phyloP scores from a whole-genome alignment of 257 asterid genomes.

The Ophiorrhiza pumila region DNA sequence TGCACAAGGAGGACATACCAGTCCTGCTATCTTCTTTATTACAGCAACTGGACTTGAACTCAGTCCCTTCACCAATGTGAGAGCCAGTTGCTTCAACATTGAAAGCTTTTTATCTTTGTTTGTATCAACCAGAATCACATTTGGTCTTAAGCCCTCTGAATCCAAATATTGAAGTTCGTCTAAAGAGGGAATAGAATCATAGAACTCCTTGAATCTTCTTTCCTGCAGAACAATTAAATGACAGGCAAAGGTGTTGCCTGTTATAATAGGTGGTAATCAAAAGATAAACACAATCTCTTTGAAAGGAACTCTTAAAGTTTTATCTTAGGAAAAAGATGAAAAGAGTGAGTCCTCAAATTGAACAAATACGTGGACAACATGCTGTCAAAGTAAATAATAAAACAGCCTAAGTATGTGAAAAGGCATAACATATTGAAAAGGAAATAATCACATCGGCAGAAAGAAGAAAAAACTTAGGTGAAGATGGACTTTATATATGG shows the following conservation, averaged over 20 bases:
- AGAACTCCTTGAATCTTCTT: slow-evolving; percentile 89
- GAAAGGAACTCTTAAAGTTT: not conserved
- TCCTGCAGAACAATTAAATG: slow-evolving; percentile 52
- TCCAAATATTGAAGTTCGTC: slow-evolving; percentile 77
- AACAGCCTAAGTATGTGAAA: not conserved
- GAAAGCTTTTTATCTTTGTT: slow-evolving; percentile 87
- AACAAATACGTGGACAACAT: not conserved
- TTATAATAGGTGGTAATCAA: not conserved
- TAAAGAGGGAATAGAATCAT: slow-evolving; percentile 71
- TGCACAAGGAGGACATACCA: slow-evolving; percentile 45
- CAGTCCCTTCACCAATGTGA: slow-evolving; percentile 73
- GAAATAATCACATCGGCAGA: not conserved
- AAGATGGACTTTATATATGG: too few relatives aligned
- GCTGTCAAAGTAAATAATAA: not conserved
- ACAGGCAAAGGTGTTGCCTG: slow-evolving; percentile 15
- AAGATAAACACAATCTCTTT: not conserved
- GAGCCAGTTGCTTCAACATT: slow-evolving; percentile 82
- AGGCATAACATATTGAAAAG: not conserved
- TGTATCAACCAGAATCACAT: slow-evolving; percentile 76
- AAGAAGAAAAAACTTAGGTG: not conserved
- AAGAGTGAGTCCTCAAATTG: not conserved
- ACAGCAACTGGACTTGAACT: slow-evolving; percentile 62
- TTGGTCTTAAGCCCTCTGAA: slow-evolving; percentile 73
- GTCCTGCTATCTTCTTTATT: slow-evolving; percentile 86
- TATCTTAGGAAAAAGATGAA: not conserved